Percentiles rank a stretch among this genome's conserved stretches.
phyloP scores from a whole-genome alignment of 148 eudicot genomes.

The Nyssa sinensis region DNA sequence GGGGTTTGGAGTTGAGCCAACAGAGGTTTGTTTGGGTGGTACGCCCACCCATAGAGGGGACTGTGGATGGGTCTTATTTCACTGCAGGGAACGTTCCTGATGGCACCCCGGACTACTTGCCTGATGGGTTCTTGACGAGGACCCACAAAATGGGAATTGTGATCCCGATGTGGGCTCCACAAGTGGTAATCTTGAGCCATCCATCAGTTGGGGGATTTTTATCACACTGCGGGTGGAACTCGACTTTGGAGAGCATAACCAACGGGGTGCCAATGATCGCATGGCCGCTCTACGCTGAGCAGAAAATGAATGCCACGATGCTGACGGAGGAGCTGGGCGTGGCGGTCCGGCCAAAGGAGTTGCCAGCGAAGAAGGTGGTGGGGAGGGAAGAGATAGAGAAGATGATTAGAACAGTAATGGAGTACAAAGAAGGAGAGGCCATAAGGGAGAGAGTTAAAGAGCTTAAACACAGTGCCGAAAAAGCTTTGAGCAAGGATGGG shows the following conservation, averaged over 20 bases:
- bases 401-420: constrained; percentile 29
- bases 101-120: constrained; percentile 16
- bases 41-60: constrained; percentile 32
- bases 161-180: constrained; percentile 36
- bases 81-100: constrained; percentile 2
- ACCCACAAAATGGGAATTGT: constrained; percentile 26
- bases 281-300: constrained; percentile 51
- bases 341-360: constrained; percentile 21
- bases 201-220: constrained; percentile 38
- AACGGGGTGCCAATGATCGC: constrained; percentile 45
- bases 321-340: constrained; percentile 16
- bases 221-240: constrained; percentile 51
- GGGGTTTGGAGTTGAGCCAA: constrained; percentile 45
- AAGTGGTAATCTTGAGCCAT: constrained; percentile 33
- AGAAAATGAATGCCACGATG: constrained; percentile 34
- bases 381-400: constrained; percentile 26
- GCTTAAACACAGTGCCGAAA: constrained; percentile 16
- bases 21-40: constrained; percentile 52
- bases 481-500: neutral
- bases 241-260: constrained; percentile 27
- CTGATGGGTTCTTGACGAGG: constrained; percentile 35
- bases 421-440: constrained; percentile 14
- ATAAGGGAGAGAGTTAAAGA: constrained; percentile 19
- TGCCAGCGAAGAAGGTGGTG: constrained; percentile 22
- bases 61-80: constrained; percentile 9